Evolutionary conservation across 108 stramenopile species (phyloP).

Genomic region (Nannochloropsis gaditana): DNA sequence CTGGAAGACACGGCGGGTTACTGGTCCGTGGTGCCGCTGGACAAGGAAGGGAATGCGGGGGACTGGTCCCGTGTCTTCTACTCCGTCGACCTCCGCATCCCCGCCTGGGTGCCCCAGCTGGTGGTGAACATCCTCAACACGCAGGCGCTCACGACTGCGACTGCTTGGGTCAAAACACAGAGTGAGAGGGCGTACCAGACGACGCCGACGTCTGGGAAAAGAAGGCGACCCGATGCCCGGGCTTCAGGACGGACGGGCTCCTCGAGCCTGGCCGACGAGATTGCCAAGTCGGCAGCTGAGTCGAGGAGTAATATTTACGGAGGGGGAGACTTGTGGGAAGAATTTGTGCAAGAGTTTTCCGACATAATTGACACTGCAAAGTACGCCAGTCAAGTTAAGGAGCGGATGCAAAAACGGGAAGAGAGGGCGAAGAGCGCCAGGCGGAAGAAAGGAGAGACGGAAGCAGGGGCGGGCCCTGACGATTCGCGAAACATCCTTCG

Average conservation of each 20-base stretch:
- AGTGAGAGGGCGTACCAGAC: not conserved
- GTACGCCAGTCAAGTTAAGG: not conserved
- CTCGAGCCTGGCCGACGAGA: not conserved
- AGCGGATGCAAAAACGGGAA: not conserved
- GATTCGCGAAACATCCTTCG: not conserved
- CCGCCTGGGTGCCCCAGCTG: constrained; percentile 38
- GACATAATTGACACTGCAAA: not conserved
- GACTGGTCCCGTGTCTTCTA: constrained; percentile 45
- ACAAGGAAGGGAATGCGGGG: not conserved
- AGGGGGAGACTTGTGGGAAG: constrained; percentile 19
- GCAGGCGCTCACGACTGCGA: constrained; percentile 29
- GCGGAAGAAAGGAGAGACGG: not conserved
- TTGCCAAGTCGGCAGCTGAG: not conserved
- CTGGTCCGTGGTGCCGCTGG: constrained; percentile 41
- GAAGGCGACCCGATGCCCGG: not conserved
- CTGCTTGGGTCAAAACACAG: constrained; percentile 10
- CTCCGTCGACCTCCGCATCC: constrained; percentile 33
- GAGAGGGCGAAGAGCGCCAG: not conserved
- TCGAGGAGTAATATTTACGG: not conserved
- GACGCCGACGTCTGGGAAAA: not conserved
- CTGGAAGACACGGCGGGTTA: constrained; percentile 45
- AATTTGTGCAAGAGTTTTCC: not conserved
- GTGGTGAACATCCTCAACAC: constrained; percentile 40
- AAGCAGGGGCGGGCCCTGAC: not conserved
- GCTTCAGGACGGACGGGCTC: not conserved